phyloP scores from a whole-genome alignment of 768 basidiomycete genomes.

The Leucocoprinus birnbaumii region DNA sequence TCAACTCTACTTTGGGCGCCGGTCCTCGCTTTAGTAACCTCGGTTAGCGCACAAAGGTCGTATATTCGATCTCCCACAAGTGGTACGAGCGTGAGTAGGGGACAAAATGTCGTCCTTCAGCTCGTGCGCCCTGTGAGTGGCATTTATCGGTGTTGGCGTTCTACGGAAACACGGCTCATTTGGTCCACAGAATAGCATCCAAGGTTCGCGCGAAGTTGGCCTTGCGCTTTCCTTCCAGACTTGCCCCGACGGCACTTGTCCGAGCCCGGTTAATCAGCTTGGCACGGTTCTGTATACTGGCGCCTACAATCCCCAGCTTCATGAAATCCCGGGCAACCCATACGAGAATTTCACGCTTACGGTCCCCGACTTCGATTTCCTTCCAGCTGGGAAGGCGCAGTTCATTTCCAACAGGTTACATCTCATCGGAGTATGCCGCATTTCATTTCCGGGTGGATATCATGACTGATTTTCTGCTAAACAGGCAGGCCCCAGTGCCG shows the following conservation, averaged over 20 bases:
- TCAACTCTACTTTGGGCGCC: constrained; percentile 22
- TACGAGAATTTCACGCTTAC: constrained; percentile 27
- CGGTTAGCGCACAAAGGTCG: constrained; percentile 37
- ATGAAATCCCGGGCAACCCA: constrained; percentile 15
- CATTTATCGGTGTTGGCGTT: constrained; percentile 18
- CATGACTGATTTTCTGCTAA: too few species aligned
- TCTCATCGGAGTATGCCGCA: constrained; percentile 26
- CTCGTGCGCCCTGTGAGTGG: constrained; percentile 45
- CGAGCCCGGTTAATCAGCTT: constrained; percentile 21
- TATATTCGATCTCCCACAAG: constrained; percentile 37
- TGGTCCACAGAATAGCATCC: constrained; percentile 16
- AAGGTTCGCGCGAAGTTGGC: constrained; percentile 23
- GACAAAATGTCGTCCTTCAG: constrained; percentile 38
- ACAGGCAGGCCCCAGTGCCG: constrained; percentile 16
- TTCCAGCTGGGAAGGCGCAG: neutral
- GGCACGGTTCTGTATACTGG: constrained; percentile 33
- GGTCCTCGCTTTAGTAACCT: constrained; percentile 25
- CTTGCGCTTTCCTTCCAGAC: constrained; percentile 27
- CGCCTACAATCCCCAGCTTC: constrained; percentile 23
- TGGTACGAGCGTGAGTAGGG: constrained; percentile 30
- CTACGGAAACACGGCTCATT: neutral
- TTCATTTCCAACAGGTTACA: constrained; percentile 17
- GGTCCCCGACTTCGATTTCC: neutral
- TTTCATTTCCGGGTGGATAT: constrained; percentile 7
- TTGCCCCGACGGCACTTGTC: constrained; percentile 22